phyloP scores from a whole-genome alignment of 768 basidiomycete genomes.

The Pleurotus tuber-regium region DNA sequence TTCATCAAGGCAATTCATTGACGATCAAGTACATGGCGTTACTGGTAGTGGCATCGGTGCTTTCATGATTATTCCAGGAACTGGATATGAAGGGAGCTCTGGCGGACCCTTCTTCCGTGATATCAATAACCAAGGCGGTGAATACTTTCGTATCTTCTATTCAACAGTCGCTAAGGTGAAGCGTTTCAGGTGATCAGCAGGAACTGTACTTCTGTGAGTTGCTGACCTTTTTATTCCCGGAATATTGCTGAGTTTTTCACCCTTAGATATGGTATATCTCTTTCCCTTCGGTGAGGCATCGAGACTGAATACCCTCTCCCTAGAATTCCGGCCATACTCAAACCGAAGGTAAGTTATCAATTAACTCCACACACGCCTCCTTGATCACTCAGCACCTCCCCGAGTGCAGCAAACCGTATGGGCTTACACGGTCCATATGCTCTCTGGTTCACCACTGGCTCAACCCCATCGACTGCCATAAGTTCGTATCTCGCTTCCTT shows the following conservation, averaged over 20 bases:
- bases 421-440: constrained; percentile 37
- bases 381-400: background rate
- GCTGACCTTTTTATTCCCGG: background rate
- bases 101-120: constrained; percentile 34
- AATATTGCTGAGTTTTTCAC: constrained; percentile 2
- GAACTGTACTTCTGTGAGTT: constrained; percentile 35
- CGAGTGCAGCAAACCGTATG: constrained; percentile 24
- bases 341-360: constrained; percentile 27
- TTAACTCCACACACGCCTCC: background rate
- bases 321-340: constrained; percentile 38
- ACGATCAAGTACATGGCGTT: constrained; percentile 32
- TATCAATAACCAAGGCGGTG: constrained; percentile 33
- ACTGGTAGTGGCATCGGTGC: constrained; percentile 28
- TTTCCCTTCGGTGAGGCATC: background rate
- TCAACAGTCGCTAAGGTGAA: background rate
- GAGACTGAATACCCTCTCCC: background rate
- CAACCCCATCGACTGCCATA: constrained; percentile 25
- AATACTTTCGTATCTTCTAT: constrained; percentile 6
- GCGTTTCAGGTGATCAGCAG: constrained; percentile 25
- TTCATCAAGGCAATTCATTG: constrained; percentile 33
- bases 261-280: constrained; percentile 19
- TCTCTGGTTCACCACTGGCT: constrained; percentile 36
- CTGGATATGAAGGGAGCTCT: constrained; percentile 29
- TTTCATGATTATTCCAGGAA: constrained; percentile 31
- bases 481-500: constrained; percentile 16